Evolutionary conservation across 1,139 yeast species (phyloP).

Genomic region (Trichomonascaceae sp.): DNA sequence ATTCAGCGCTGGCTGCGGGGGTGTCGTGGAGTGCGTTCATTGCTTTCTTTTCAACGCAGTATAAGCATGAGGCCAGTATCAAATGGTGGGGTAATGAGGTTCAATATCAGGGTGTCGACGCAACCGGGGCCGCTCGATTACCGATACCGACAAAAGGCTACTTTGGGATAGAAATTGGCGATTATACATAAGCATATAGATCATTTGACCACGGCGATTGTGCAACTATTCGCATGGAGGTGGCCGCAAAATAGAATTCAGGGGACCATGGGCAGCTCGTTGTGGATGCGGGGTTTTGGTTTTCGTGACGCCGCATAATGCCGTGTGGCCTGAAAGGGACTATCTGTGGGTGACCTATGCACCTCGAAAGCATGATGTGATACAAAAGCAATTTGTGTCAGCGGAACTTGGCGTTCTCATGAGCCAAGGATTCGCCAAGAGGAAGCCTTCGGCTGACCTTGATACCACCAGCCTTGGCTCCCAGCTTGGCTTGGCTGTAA

Average conservation of each 20-base stretch:
- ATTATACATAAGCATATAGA: too few species aligned
- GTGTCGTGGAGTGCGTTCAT: slow-evolving; percentile 43
- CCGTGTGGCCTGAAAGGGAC: neutral
- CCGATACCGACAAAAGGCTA: neutral
- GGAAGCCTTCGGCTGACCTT: too few species aligned
- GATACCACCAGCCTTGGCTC: too few species aligned
- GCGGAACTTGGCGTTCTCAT: too few species aligned
- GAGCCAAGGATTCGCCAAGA: too few species aligned
- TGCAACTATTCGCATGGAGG: neutral
- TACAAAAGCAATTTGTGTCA: too few species aligned
- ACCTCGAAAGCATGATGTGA: too few species aligned
- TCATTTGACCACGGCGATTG: neutral
- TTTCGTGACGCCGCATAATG: neutral
- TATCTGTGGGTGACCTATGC: too few species aligned
- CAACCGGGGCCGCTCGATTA: neutral
- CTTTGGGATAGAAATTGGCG: neutral
- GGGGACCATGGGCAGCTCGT: neutral
- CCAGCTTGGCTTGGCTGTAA: too few species aligned
- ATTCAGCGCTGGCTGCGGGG: slow-evolving; percentile 46
- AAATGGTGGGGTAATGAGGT: slow-evolving; percentile 45
- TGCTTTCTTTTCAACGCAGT: slow-evolving; percentile 44
- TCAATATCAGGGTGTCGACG: neutral
- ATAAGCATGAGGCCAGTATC: slow-evolving; percentile 24
- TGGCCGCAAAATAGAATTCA: neutral
- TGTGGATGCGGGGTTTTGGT: neutral